A percentile compares a stretch with the other conserved stretches of the same genome.
Evolutionary conservation across 805 yeast genomes (phyloP).

Genomic region (Wickerhamiella dianesei): DNA sequence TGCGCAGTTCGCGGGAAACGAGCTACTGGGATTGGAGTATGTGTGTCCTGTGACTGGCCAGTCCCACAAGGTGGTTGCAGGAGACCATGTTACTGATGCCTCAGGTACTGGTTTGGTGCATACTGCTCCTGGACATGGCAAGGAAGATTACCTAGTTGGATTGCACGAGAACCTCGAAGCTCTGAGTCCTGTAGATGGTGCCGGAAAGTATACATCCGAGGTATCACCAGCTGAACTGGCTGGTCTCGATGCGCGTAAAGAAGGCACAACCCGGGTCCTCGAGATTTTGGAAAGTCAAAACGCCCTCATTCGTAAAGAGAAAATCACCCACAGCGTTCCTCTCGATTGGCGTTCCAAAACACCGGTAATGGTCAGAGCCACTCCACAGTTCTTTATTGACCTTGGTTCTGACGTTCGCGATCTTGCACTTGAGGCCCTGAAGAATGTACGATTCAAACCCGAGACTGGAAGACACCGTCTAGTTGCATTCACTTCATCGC

Average conservation of each 20-base stretch:
- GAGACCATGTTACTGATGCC: constrained; percentile 62
- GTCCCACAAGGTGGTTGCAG: constrained; percentile 53
- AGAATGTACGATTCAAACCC: constrained; percentile 59
- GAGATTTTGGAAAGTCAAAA: constrained; percentile 29
- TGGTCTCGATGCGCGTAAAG: constrained; percentile 49
- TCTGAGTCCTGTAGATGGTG: constrained; percentile 64
- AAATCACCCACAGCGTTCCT: constrained; percentile 74
- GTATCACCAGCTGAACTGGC: constrained; percentile 36
- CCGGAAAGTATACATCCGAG: constrained; percentile 50
- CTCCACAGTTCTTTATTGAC: constrained; percentile 95
- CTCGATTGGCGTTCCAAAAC: constrained; percentile 95
- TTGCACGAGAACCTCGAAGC: constrained; percentile 41
- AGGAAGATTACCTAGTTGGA: constrained; percentile 76
- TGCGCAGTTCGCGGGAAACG: constrained; percentile 30
- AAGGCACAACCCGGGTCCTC: constrained; percentile 40
- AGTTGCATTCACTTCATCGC: constrained; percentile 51
- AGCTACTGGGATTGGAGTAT: constrained; percentile 34
- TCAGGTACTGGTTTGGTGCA: constrained; percentile 96
- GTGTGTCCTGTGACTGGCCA: constrained; percentile 38
- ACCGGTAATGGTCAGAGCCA: constrained; percentile 88
- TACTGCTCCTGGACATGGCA: constrained; percentile 96
- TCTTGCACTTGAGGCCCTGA: constrained; percentile 44
- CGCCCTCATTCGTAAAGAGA: constrained; percentile 37
- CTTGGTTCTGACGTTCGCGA: constrained; percentile 53
- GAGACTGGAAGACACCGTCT: constrained; percentile 58